Base-by-base conservation (phyloP, 768 basidiomycete species). In the Calocybe indica region DNA sequence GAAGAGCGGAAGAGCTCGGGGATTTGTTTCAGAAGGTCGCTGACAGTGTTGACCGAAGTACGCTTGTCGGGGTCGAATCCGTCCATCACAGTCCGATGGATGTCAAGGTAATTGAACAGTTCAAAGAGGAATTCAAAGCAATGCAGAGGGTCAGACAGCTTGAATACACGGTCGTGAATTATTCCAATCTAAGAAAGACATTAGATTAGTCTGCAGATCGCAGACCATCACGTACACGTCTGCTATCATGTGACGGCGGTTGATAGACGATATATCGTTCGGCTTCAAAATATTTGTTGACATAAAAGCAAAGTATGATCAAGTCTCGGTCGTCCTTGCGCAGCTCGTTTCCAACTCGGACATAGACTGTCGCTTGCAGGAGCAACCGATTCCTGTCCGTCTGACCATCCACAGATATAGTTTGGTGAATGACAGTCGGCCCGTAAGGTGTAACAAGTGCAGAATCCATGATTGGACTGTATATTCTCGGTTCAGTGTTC, bases 391-490 rank as follows among this genome's bases (percentile, higher is more conserved):
- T 10, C 28, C 40, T 9, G 32, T 41, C 13, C 5, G 13, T 13
- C 41, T 43, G 30, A 7, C 34, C 34, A 30, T 43, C 34, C 31
- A 13, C 30, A 12, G 41, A 43, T 29, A 43, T 33, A 12, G 22
- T 43, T 15, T 43, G 30, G 41, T 43, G 31, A 33, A 43, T 43
- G 41, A 43, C 34, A 33, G 34, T 43, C 34, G 41, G 41, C 34
- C 31, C 41, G 41, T 42, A 42, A 30, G 41, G 41, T 32, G 41
- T 42, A 13, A 30, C 33, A 29, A 42, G 33, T 32, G 33, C 30
- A 42, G 33, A 42, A 42, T 42, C 9, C 30, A 29, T 42, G 41
- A 28, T 42, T 29, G 41, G 41, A 42, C 41, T 42, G 41, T 42
- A 42, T 32, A 32, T 30, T 42, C 41, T 29, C 33, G 41, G 41